Conservation (phyloP, 352 stramenopile species). For the Globisporangium heterothallicum region DNA sequence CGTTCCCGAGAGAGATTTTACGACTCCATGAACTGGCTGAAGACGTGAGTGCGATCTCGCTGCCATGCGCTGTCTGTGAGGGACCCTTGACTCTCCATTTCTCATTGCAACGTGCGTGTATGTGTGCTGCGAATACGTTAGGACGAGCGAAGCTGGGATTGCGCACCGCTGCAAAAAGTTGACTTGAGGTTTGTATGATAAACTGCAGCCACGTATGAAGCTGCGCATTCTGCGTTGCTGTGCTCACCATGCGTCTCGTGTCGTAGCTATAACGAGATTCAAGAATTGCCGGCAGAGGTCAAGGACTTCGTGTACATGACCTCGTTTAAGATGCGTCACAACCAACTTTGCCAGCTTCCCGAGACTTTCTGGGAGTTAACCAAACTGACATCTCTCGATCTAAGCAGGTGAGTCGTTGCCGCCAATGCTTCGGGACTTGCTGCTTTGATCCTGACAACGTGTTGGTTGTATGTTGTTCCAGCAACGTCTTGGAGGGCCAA, state of each 20-base stretch:
- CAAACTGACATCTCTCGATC: conserved; percentile 57
- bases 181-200: conserved; percentile 48
- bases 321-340: conserved; percentile 75
- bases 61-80: too few relatives aligned
- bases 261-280: conserved; percentile 73
- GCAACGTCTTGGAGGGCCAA: conserved; percentile 49
- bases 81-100: too few relatives aligned
- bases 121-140: conserved; percentile 1
- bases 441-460: not conserved
- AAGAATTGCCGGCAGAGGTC: conserved; percentile 41
- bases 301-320: conserved; percentile 37
- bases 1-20: conserved; percentile 58
- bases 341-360: conserved; percentile 44
- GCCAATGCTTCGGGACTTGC: not conserved
- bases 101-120: not conserved
- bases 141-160: conserved; percentile 75
- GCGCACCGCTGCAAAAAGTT: conserved; percentile 53
- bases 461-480: conserved; percentile 18
- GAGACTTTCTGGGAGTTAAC: conserved; percentile 49
- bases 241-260: not conserved
- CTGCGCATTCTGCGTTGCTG: not conserved
- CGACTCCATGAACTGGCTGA: conserved; percentile 57
- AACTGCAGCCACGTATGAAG: not conserved
- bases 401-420: conserved; percentile 64
- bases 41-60: conserved; percentile 27